Percentiles rank a stretch among this genome's conserved stretches.
Evolutionary conservation across 176 grass and related monocot species (phyloP).

Genomic region (Cymbopogon citratus): DNA sequence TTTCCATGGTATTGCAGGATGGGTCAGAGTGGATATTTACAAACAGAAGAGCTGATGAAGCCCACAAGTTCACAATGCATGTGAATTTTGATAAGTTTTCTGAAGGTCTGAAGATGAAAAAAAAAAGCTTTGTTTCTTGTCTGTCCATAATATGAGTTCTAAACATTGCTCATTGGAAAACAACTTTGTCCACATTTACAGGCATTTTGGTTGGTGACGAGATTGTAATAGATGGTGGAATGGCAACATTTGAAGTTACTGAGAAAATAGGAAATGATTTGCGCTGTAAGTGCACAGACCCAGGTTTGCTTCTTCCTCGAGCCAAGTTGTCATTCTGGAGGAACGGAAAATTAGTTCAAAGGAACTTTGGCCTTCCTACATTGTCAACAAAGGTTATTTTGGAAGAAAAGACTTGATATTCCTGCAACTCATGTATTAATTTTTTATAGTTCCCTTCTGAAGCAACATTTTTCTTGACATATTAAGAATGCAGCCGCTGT

Average conservation of each 20-base stretch:
- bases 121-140: neutral
- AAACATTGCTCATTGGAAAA: neutral
- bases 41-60: constrained; percentile 25
- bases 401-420: neutral
- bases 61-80: constrained; percentile 43
- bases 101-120: constrained; percentile 27
- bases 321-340: constrained; percentile 78
- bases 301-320: constrained; percentile 64
- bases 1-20: constrained; percentile 35
- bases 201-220: constrained; percentile 60
- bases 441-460: neutral
- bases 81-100: constrained; percentile 53
- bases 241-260: constrained; percentile 64
- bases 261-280: constrained; percentile 52
- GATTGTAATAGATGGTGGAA: constrained; percentile 70
- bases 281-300: constrained; percentile 53
- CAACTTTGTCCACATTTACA: constrained; percentile 26
- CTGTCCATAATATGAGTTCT: constrained; percentile 7
- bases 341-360: constrained; percentile 47
- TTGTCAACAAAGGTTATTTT: constrained; percentile 57
- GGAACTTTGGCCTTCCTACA: constrained; percentile 58
- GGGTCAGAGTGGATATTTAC: constrained; percentile 65
- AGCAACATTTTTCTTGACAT: neutral
- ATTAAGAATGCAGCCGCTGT: neutral
- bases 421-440: neutral